Base-by-base conservation (phyloP, 179 eudicot species). In the Silene noctiflora region DNA sequence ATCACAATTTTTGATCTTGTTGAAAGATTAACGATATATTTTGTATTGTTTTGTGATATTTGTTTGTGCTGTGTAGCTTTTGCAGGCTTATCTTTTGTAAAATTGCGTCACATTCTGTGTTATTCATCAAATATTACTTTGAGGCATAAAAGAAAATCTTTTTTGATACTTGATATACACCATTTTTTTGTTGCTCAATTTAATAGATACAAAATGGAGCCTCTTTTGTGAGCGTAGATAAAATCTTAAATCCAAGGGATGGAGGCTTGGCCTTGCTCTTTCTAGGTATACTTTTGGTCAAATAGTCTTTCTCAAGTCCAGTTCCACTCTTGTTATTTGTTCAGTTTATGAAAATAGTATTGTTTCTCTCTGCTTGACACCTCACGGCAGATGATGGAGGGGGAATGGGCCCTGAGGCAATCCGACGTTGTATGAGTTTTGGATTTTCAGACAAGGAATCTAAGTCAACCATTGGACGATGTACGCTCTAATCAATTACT, bases 381-480 rank as follows among this genome's bases (percentile, higher is more conserved):
- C 61, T 83, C 64, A 6, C 73, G 56, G 83, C 82, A 94, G 98
- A 94, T 81, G 96, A 94, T 83, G 98, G 98, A 24, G 91, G 97
- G 61, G 98, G 98, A 71, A 94, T 94, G 98, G 89, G 86, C 72
- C 97, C 93, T 46, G 89, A 86, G 71, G 90, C 88, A 42, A 85
- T 94, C 68, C 83, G 98, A 6, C 86, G 85, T 70, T 94, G 97
- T 78, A 79, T 94, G 87, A 94, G 97, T 82, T 94, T 94, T 83
- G 97, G 98, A 55, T 94, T 94, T 84, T 94, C 98, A 7, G 91
- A 90, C 66, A 94, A 90, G 86, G 87, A 86, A 62, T 88, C 97
- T 51, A 83, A 87, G 73, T 82, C 88, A 31, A 82, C 98, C 51
- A 94, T 94, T 82, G 98, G 98, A 75, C 83, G 85, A 81, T 94